These are phyloP conservation scores for Xylaria sp. DNA, from an alignment of 2,329 filamentous ascomycete species.

Conservation along the genomic window DNA sequence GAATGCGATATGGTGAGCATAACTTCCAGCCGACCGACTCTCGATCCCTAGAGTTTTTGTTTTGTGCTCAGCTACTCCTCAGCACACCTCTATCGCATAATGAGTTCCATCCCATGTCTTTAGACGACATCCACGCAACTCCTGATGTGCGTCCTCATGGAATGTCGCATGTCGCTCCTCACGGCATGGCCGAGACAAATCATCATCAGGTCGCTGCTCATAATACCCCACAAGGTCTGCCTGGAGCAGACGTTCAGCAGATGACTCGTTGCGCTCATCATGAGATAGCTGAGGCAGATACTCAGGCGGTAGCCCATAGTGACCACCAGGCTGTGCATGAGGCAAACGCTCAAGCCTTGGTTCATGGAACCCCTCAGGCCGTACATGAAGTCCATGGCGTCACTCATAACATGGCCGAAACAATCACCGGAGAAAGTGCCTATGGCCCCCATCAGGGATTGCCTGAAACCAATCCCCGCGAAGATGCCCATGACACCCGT, in stretches of 20 bases:
- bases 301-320: too few relatives aligned
- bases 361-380: too few relatives aligned
- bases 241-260: too few relatives aligned
- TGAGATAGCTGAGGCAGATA: too few relatives aligned
- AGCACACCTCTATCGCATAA: slow-evolving; percentile 13
- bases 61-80: slow-evolving; percentile 41
- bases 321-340: too few relatives aligned
- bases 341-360: too few relatives aligned
- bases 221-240: too few relatives aligned
- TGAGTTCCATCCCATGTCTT: slow-evolving; percentile 2
- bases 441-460: not conserved
- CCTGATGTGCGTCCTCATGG: not conserved
- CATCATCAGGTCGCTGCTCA: too few relatives aligned
- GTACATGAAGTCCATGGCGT: too few relatives aligned
- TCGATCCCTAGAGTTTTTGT: slow-evolving; percentile 42
- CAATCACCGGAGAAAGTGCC: not conserved
- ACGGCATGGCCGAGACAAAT: not conserved
- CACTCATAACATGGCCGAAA: not conserved
- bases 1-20: slow-evolving; percentile 45
- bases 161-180: not conserved
- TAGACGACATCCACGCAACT: not conserved
- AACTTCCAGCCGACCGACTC: slow-evolving; percentile 47
- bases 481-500: not conserved
- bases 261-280: too few relatives aligned
- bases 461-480: not conserved